Evolutionary conservation across 345 rosid genomes (phyloP).

Genomic region (Populus simonii): DNA sequence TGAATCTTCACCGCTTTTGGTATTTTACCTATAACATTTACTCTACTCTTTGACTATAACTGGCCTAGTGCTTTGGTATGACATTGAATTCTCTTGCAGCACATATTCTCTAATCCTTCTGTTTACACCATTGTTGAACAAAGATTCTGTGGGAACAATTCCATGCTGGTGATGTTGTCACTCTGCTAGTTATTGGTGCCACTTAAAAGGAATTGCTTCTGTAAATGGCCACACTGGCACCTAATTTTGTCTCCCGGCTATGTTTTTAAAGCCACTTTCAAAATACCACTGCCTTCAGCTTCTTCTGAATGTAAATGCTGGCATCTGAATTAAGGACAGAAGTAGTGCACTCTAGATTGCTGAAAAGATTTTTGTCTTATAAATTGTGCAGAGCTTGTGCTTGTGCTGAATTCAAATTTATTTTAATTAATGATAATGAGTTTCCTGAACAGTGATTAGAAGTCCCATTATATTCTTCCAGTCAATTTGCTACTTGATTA

Average conservation of each 20-base stretch:
- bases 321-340: not conserved
- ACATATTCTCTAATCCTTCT: not conserved
- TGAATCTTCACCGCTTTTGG: not conserved
- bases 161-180: not conserved
- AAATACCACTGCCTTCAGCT: not conserved
- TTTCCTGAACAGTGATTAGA: not conserved
- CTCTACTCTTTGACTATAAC: not conserved
- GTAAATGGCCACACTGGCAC: slow-evolving; percentile 3
- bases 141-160: not conserved
- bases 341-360: not conserved
- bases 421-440: not conserved
- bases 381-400: no score
- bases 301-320: not conserved
- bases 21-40: not conserved
- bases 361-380: not conserved
- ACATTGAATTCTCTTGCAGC: not conserved
- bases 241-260: slow-evolving; percentile 1
- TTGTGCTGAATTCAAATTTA: no score
- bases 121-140: not conserved
- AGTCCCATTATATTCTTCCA: not conserved
- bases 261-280: not conserved
- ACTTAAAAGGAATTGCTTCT: slow-evolving; percentile 1
- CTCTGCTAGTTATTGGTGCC: not conserved
- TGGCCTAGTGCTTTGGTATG: not conserved
- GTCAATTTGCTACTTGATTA: not conserved